phyloP scores from a whole-genome alignment of 768 basidiomycete genomes.

The Favolaschia claudopus region DNA sequence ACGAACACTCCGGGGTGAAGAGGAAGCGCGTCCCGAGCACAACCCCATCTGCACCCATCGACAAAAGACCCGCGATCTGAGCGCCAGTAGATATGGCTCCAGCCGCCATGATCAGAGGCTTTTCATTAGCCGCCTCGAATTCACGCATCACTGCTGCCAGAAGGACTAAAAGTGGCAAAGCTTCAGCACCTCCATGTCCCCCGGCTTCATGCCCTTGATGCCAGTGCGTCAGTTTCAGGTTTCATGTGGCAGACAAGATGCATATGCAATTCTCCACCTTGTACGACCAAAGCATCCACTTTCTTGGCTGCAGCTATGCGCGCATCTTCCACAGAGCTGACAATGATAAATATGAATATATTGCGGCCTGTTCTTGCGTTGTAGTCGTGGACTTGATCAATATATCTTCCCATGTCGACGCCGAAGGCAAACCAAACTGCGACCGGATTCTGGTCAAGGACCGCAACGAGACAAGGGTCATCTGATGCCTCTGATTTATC shows the following conservation, averaged over 20 bases:
- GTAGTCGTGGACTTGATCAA: constrained; percentile 53
- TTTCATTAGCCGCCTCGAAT: constrained; percentile 42
- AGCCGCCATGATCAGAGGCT: constrained; percentile 62
- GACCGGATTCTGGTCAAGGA: constrained; percentile 55
- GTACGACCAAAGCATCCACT: constrained; percentile 68
- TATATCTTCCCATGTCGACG: constrained; percentile 54
- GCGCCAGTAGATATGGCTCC: constrained; percentile 64
- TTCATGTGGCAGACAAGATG: background rate
- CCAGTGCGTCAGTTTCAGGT: constrained; percentile 22
- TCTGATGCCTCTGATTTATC: constrained; percentile 49
- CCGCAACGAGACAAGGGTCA: constrained; percentile 45
- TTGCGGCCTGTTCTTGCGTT: constrained; percentile 45
- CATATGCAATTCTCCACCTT: too few relatives aligned
- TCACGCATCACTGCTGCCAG: constrained; percentile 53
- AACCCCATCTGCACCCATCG: constrained; percentile 61
- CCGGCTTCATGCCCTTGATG: constrained; percentile 40
- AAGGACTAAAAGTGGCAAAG: constrained; percentile 57
- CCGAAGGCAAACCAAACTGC: constrained; percentile 74
- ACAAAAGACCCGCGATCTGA: constrained; percentile 58
- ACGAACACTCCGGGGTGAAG: constrained; percentile 55
- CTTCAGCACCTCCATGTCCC: constrained; percentile 44
- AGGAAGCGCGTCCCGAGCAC: constrained; percentile 68
- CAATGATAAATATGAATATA: constrained; percentile 61
- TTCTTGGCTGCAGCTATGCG: constrained; percentile 58
- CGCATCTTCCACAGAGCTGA: constrained; percentile 58